phyloP scores from a whole-genome alignment of 148 eudicot species.

The Beta vulgaris region DNA sequence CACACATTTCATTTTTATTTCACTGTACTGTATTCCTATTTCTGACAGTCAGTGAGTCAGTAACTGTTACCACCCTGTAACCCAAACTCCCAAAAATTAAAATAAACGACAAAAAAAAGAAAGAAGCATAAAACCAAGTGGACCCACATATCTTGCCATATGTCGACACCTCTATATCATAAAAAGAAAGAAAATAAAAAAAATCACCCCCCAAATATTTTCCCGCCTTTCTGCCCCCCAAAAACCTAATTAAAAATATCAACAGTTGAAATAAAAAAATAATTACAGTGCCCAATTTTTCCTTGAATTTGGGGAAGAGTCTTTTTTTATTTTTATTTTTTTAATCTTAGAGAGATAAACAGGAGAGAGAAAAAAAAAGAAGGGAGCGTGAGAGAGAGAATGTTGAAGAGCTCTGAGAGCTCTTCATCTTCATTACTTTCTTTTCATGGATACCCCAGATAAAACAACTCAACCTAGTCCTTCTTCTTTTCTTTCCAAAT shows the following conservation, averaged over 20 bases:
- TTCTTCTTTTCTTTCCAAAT: conserved; percentile 20
- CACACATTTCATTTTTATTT: not conserved
- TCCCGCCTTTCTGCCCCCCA: conserved; percentile 19
- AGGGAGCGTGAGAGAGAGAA: too few relatives aligned
- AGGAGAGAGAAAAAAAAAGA: not conserved
- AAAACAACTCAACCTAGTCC: conserved; percentile 20
- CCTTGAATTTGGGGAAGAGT: conserved; percentile 13
- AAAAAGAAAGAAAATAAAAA: too few relatives aligned
- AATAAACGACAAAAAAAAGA: not conserved
- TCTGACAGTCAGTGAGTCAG: conserved; percentile 14
- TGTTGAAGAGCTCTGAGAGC: conserved; percentile 32
- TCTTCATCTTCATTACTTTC: conserved; percentile 10
- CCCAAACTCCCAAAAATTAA: not conserved
- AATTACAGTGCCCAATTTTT: not conserved
- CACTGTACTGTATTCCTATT: not conserved
- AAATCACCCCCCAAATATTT: conserved; percentile 5
- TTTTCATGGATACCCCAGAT: conserved; percentile 38
- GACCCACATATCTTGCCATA: not conserved
- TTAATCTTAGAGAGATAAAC: conserved; percentile 2
- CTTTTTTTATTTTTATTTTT: not conserved
- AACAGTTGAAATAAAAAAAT: not conserved
- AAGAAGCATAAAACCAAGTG: not conserved
- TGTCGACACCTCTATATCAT: not conserved
- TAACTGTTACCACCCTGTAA: conserved; percentile 2
- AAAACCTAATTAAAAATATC: conserved; percentile 2